Conservation (phyloP, 306 rosid species). For the Gillenia trifoliata region DNA sequence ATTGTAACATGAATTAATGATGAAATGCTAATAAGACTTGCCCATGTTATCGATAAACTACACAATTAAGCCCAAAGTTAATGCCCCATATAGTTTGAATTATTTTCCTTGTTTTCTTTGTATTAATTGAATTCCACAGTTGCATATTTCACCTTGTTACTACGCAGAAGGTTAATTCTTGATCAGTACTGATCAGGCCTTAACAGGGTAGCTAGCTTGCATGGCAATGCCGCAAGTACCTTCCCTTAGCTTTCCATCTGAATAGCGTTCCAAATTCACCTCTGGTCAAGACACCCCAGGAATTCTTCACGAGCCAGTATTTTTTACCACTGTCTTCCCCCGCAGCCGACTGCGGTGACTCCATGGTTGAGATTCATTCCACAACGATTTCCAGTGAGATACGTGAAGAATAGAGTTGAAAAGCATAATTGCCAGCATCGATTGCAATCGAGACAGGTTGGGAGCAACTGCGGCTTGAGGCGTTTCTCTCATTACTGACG, state of each 20-base stretch:
- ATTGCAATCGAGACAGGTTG: conserved; percentile 63
- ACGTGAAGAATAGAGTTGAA: conserved; percentile 63
- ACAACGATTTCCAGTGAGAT: conserved; percentile 44
- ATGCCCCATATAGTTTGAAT: too few species aligned
- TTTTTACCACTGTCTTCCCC: conserved; percentile 33
- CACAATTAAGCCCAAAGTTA: too few species aligned
- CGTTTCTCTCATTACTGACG: conserved; percentile 33
- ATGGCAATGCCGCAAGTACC: conserved; percentile 77
- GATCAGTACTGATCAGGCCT: conserved; percentile 18
- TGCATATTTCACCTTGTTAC: conserved; percentile 14
- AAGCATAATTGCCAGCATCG: conserved; percentile 44
- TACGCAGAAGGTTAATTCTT: conserved; percentile 3
- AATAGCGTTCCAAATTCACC: conserved; percentile 61
- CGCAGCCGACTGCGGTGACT: conserved; percentile 64
- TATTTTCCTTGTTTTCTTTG: conserved; percentile 2
- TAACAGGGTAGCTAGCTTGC: conserved; percentile 72
- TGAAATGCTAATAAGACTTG: neutral
- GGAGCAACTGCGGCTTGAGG: conserved; percentile 54
- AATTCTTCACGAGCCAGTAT: conserved; percentile 73
- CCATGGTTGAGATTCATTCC: conserved; percentile 66
- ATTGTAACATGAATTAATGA: neutral
- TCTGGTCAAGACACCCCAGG: conserved; percentile 68
- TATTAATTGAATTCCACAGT: conserved; percentile 15
- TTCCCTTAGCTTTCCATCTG: conserved; percentile 10
- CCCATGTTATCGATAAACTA: too few species aligned